These are phyloP conservation scores for Rhodotorula mucilaginosa DNA, from an alignment of 1,284 basidiomycete genomes.

Conservation along the genomic window DNA sequence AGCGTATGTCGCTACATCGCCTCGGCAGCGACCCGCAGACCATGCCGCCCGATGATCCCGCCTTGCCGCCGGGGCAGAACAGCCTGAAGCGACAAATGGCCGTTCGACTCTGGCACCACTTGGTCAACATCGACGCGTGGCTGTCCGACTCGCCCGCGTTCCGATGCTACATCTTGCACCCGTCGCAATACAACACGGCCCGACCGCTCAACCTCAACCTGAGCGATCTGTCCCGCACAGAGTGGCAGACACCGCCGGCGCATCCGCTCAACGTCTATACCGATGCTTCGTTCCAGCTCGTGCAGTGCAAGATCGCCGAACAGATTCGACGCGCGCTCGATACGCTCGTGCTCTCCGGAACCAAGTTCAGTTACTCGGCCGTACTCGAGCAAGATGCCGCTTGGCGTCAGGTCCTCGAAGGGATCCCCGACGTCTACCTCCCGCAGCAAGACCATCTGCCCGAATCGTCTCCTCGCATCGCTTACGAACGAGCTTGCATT, in stretches of 20 bases:
- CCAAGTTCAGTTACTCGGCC: conserved; percentile 23
- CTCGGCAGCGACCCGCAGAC: conserved; percentile 27
- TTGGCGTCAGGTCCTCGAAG: conserved; percentile 10
- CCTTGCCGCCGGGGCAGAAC: conserved; percentile 40
- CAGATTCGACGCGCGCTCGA: conserved; percentile 37
- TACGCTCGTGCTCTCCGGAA: conserved; percentile 30
- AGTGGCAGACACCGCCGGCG: conserved; percentile 19
- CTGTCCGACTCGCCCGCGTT: conserved; percentile 30
- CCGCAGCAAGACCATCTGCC: not conserved
- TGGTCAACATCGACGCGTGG: conserved; percentile 33
- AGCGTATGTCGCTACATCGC: conserved; percentile 38
- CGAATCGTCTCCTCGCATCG: conserved; percentile 7
- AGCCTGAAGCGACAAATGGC: conserved; percentile 38
- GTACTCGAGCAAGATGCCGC: conserved; percentile 35
- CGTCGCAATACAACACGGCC: conserved; percentile 32
- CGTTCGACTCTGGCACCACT: conserved; percentile 30
- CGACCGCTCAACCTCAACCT: conserved; percentile 36
- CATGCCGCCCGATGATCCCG: conserved; percentile 43
- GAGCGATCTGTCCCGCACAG: conserved; percentile 35
- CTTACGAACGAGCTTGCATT: conserved; percentile 28
- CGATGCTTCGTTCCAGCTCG: conserved; percentile 37
- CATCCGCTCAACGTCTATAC: conserved; percentile 28
- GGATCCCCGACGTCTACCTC: conserved; percentile 24
- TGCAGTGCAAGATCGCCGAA: conserved; percentile 35
- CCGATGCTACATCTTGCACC: conserved; percentile 22